Evolutionary conservation across 2,329 filamentous ascomycete species (phyloP).

Genomic region (Xylariaceae sp.): DNA sequence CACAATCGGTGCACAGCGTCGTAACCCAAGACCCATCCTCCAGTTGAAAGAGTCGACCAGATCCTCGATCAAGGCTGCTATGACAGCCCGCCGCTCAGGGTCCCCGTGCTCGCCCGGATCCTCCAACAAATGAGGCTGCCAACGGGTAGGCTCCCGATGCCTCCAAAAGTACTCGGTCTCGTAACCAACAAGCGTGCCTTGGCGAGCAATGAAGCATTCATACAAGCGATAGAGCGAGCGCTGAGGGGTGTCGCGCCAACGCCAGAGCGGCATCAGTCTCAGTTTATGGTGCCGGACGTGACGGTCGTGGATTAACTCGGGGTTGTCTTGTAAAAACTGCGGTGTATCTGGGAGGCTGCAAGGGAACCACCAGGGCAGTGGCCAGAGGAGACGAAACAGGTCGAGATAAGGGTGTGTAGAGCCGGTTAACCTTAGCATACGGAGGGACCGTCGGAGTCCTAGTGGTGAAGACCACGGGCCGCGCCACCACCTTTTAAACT

Average conservation of each 20-base stretch:
- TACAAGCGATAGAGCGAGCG: slow-evolving; percentile 5
- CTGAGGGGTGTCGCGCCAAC: slow-evolving; percentile 8
- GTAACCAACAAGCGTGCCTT: not conserved
- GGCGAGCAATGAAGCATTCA: not conserved
- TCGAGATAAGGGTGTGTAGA: not conserved
- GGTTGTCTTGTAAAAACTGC: not conserved
- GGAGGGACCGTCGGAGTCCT: not conserved
- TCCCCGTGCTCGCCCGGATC: not conserved
- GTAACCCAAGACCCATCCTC: slow-evolving; percentile 2
- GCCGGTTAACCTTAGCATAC: not conserved
- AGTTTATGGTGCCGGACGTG: not conserved
- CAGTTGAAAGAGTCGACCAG: slow-evolving; percentile 7
- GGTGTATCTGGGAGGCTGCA: slow-evolving; percentile 2
- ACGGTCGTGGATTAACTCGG: not conserved
- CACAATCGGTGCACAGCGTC: not conserved
- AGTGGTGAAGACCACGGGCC: slow-evolving; percentile 2
- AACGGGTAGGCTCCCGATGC: slow-evolving; percentile 2
- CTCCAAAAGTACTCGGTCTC: slow-evolving; percentile 8
- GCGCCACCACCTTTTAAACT: not conserved
- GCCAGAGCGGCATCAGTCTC: slow-evolving; percentile 4
- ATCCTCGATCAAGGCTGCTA: slow-evolving; percentile 4
- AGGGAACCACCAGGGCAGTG: slow-evolving; percentile 1
- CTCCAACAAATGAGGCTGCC: slow-evolving; percentile 1
- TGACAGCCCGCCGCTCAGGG: slow-evolving; percentile 1
- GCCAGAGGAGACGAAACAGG: slow-evolving; percentile 3